Percentiles rank a stretch among this genome's conserved stretches.
Conservation (phyloP, 2,329 filamentous ascomycete species). For the Penicillium sp. region DNA sequence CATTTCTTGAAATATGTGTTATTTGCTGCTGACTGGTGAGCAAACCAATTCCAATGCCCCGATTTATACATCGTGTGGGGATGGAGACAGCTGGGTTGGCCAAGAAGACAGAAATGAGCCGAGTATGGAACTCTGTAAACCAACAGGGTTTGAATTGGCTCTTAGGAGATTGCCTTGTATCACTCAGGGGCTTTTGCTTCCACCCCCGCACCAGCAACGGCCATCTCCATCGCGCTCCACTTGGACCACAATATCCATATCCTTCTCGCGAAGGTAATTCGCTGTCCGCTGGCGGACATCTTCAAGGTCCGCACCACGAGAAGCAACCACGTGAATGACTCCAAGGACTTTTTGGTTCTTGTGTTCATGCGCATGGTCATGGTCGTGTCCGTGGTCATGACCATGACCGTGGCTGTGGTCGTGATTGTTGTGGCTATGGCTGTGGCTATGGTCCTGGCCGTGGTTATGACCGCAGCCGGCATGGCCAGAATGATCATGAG, state of each 20-base stretch:
- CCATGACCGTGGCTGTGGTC: constrained; percentile 36
- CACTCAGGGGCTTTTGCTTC: constrained; percentile 39
- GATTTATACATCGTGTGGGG: constrained; percentile 18
- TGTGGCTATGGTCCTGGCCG: constrained; percentile 40
- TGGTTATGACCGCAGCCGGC: constrained; percentile 38
- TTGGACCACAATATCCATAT: constrained; percentile 84
- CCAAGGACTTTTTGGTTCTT: constrained; percentile 65
- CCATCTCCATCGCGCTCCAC: constrained; percentile 83
- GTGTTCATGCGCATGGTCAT: constrained; percentile 36
- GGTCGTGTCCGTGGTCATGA: constrained; percentile 35
- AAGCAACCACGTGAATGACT: constrained; percentile 83
- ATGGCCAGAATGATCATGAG: constrained; percentile 40
- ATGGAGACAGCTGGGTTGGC: constrained; percentile 1
- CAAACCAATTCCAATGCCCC: constrained; percentile 14
- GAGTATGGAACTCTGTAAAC: background rate
- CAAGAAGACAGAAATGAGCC: background rate
- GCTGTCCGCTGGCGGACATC: constrained; percentile 81
- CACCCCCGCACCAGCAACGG: constrained; percentile 67
- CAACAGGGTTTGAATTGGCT: background rate
- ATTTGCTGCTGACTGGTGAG: constrained; percentile 8
- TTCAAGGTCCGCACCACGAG: constrained; percentile 73
- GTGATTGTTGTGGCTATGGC: constrained; percentile 34
- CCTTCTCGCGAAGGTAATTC: constrained; percentile 71
- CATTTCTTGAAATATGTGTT: constrained; percentile 1
- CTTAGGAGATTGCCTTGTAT: background rate